phyloP scores from a whole-genome alignment of 495 filamentous ascomycete species.

The Neurospora sp. region DNA sequence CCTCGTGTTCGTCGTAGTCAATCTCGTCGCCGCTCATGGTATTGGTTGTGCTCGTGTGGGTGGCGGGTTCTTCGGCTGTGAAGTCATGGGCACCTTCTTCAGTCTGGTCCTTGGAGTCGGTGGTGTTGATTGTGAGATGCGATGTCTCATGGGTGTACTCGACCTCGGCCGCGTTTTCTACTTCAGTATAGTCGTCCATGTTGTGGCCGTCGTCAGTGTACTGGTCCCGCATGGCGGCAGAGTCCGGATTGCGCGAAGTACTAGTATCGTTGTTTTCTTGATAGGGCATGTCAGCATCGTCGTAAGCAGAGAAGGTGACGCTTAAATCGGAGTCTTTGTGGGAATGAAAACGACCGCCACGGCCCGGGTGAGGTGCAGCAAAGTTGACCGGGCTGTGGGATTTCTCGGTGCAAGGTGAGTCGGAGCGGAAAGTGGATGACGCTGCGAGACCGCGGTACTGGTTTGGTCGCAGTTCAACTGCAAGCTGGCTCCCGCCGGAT shows the following conservation, averaged over 20 bases:
- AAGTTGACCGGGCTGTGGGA: conserved; percentile 2
- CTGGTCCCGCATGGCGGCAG: conserved; percentile 5
- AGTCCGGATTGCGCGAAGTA: conserved; percentile 3
- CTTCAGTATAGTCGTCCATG: neutral
- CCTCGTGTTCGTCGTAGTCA: conserved; percentile 34
- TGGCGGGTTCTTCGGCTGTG: conserved; percentile 5
- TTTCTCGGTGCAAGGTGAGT: neutral
- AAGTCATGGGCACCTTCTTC: neutral
- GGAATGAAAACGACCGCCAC: neutral
- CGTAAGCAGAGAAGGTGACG: conserved; percentile 5
- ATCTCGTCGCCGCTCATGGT: conserved; percentile 40
- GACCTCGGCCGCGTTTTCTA: neutral
- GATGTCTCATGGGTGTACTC: conserved; percentile 2
- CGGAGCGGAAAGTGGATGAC: neutral
- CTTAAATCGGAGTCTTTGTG: conserved; percentile 8
- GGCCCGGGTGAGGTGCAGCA: neutral
- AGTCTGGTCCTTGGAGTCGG: conserved; percentile 5
- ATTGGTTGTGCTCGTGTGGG: conserved; percentile 29
- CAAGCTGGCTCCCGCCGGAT: neutral
- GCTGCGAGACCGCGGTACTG: neutral
- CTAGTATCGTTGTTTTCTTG: conserved; percentile 13
- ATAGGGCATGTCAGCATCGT: conserved; percentile 11
- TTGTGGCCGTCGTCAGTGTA: conserved; percentile 2
- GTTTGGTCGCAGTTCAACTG: neutral
- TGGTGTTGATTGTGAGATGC: neutral